Base-by-base conservation (phyloP, 1,284 basidiomycete genomes). In the Somion occarium region DNA sequence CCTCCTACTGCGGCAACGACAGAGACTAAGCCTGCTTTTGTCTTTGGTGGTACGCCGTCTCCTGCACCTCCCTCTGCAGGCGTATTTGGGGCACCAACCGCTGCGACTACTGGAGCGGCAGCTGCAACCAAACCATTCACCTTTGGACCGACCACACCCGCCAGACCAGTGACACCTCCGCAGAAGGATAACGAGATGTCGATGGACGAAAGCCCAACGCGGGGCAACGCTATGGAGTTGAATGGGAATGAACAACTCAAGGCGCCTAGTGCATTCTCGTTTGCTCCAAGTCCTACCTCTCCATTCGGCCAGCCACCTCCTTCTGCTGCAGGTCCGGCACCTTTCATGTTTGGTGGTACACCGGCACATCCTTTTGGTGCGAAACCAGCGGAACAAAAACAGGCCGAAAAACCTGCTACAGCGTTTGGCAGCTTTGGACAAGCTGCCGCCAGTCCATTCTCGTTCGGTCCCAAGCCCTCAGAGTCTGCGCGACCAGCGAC, bases 181-280 rank as follows among this genome's bases (percentile, higher is more conserved):
- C 60, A 56, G 43, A 20, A 19, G 19, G 65, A 64, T 42, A 58
- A 60, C 38, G 66, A 63, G 53, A 63, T 67, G 49, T 54, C 51
- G 47, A 71, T 71, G 69, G 69, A 71, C 42, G 69, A 71, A 48
- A 71, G 69, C 50, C 69, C 69, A 1, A 60, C 58, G 5, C 59
- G 67, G 9, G 57, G 56, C 7, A 46, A 37, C 27, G 58, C 56
- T 3, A 68, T 66, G 64, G 61, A 68, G 18, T 53, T 61, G 24
- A 64, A 59, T 46, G 59, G 57, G 11, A 53, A 49, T 19, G 52
- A 41, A 38, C 46, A 46, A 1, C 52, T 58, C 25, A 52, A 59
- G 27, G 52, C 56, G 9, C 52, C 56, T 25, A 57, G 51, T 5
- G 55, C 52, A 1, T 60, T 63, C 49, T 37, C 58, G 2, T 64